A percentile compares a stretch with the other conserved stretches of the same genome.
Conservation (phyloP, 768 basidiomycete species). For the Clitopilus hobsonii region DNA sequence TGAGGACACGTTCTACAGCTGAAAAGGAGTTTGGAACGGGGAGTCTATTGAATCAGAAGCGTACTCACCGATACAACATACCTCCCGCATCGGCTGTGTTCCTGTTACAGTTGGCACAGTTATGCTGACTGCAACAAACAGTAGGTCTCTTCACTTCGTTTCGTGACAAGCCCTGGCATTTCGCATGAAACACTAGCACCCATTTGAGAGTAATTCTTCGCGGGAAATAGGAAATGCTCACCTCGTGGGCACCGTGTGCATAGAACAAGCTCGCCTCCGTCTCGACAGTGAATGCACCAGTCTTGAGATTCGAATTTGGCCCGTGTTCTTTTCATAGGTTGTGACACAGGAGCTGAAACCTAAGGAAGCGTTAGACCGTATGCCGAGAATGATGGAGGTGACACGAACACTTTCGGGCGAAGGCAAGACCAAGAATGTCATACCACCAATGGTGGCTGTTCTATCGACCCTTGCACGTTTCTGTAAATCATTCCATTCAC, state of each 20-base stretch:
- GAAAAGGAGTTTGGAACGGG: background rate
- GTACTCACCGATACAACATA: conserved; percentile 53
- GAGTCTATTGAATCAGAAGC: too few species aligned
- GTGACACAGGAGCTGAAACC: conserved; percentile 5
- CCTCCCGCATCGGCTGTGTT: conserved; percentile 45
- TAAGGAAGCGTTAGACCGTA: too few species aligned
- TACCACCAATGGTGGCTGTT: conserved; percentile 27
- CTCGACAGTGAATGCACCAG: conserved; percentile 54
- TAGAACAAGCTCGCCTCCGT: conserved; percentile 49
- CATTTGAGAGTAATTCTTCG: background rate
- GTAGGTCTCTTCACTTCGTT: conserved; percentile 20
- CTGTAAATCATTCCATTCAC: conserved; percentile 41
- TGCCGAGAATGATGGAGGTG: background rate
- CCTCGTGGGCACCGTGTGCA: conserved; percentile 54
- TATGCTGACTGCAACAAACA: conserved; percentile 45
- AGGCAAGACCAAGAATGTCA: conserved; percentile 21
- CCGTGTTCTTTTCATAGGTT: conserved; percentile 23
- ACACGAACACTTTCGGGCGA: conserved; percentile 10
- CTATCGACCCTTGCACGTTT: conserved; percentile 38
- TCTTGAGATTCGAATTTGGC: conserved; percentile 48
- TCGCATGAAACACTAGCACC: conserved; percentile 45
- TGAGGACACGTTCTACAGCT: conserved; percentile 58
- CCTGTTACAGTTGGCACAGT: conserved; percentile 39
- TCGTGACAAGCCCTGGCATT: conserved; percentile 37
- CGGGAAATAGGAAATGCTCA: conserved; percentile 14